A percentile compares a stretch with the other conserved stretches of the same genome.
phyloP scores from a whole-genome alignment of 1,139 yeast genomes.

The Hanseniaspora sp. region DNA sequence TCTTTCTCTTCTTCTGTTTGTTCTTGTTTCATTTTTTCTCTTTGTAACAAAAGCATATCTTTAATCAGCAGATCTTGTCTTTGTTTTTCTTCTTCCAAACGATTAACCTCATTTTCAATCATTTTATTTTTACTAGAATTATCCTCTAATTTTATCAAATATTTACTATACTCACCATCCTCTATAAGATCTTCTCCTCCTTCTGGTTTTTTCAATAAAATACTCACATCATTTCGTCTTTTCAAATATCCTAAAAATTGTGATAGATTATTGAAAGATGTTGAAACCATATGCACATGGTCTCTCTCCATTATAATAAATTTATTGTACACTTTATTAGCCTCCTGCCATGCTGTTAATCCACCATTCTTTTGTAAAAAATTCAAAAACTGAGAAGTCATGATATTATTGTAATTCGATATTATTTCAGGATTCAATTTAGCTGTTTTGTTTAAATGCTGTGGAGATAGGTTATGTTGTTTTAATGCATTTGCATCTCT shows the following conservation, averaged over 20 bases:
- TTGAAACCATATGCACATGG: slow-evolving; percentile 85
- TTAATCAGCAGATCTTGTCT: slow-evolving; percentile 12
- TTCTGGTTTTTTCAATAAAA: slow-evolving; percentile 29
- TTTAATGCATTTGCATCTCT: slow-evolving; percentile 92
- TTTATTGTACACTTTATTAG: slow-evolving; percentile 83
- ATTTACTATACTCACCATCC: slow-evolving; percentile 9
- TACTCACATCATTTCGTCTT: slow-evolving; percentile 42
- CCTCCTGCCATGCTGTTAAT: slow-evolving; percentile 53
- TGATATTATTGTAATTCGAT: slow-evolving; percentile 48
- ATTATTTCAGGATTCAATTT: slow-evolving; percentile 39
- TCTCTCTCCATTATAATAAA: slow-evolving; percentile 58
- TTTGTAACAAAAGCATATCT: background rate
- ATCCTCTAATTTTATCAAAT: slow-evolving; percentile 1
- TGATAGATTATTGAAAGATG: slow-evolving; percentile 64
- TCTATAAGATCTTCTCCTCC: background rate
- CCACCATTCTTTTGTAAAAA: slow-evolving; percentile 65
- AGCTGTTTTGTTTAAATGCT: slow-evolving; percentile 54
- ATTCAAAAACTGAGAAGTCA: slow-evolving; percentile 55
- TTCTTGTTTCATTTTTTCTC: slow-evolving; percentile 4
- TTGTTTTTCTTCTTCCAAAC: slow-evolving; percentile 38
- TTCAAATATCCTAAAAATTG: slow-evolving; percentile 60
- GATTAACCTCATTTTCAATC: background rate
- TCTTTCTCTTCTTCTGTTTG: slow-evolving; percentile 2
- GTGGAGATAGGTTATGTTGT: slow-evolving; percentile 69
- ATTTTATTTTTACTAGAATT: background rate